A percentile compares a stretch with the other conserved stretches of the same genome.
Conservation (phyloP, 306 rosid genomes). For the Begonia fuchsioides region DNA sequence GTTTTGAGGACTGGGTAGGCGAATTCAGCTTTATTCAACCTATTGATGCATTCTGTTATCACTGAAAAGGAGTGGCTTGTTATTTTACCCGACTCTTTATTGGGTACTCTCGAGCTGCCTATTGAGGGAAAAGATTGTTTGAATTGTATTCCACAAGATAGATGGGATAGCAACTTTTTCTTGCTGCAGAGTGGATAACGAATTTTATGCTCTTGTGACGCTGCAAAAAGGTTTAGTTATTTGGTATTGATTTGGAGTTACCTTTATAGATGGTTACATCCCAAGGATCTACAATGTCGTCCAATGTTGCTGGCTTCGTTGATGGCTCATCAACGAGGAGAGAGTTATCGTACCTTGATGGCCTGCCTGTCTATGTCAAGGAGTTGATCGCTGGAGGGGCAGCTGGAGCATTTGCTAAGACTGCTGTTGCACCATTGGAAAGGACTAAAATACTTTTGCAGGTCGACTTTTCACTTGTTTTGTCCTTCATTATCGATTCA, state of each 20-base stretch:
- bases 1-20: constrained; percentile 7
- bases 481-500: no score
- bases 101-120: constrained; percentile 45
- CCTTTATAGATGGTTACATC: constrained; percentile 48
- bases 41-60: constrained; percentile 54
- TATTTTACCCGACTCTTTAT: constrained; percentile 36
- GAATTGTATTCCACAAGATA: constrained; percentile 22
- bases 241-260: constrained; percentile 1
- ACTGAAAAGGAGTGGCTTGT: constrained; percentile 38
- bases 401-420: constrained; percentile 85
- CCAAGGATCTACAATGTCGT: constrained; percentile 42
- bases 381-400: constrained; percentile 84
- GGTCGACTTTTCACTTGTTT: constrained; percentile 23
- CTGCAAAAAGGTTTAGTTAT: constrained; percentile 1
- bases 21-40: constrained; percentile 9
- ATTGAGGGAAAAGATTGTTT: constrained; percentile 12
- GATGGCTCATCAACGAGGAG: constrained; percentile 49
- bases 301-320: constrained; percentile 58
- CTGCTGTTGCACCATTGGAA: constrained; percentile 85
- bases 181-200: constrained; percentile 52
- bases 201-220: not conserved
- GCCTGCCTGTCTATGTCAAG: constrained; percentile 61
- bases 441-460: constrained; percentile 89
- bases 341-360: constrained; percentile 33
- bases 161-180: constrained; percentile 72